These are phyloP conservation scores for Neocucurbitaria cava DNA, from an alignment of 2,329 filamentous ascomycete species.

Conservation along the genomic window DNA sequence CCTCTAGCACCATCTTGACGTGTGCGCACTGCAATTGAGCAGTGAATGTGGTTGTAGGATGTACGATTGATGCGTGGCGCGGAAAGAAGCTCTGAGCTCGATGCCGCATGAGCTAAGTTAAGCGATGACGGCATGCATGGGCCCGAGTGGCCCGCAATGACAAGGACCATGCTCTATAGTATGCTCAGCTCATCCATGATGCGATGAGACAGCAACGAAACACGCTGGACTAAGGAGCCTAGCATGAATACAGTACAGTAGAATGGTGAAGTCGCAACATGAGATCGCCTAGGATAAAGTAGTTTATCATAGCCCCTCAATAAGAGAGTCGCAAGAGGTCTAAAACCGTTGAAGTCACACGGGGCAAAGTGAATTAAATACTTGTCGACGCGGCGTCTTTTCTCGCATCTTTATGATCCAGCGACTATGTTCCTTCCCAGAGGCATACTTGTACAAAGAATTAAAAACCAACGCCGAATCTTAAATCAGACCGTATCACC, in stretches of 20 bases:
- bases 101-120: conserved; percentile 24
- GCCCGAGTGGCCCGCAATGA: too few relatives aligned
- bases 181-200: conserved; percentile 7
- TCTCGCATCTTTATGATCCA: conserved; percentile 4
- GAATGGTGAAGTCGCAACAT: too few relatives aligned
- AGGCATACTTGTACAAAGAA: conserved; percentile 21
- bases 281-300: too few relatives aligned
- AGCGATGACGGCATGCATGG: conserved; percentile 39
- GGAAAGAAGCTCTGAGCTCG: conserved; percentile 7
- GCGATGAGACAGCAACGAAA: not conserved
- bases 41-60: conserved; percentile 43
- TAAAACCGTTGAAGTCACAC: not conserved
- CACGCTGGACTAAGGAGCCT: not conserved
- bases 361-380: not conserved
- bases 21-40: conserved; percentile 18
- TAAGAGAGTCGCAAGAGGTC: not conserved
- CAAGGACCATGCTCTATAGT: conserved; percentile 17
- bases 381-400: conserved; percentile 15
- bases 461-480: conserved; percentile 8
- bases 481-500: conserved; percentile 4
- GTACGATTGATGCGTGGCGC: conserved; percentile 26
- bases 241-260: too few relatives aligned
- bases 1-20: conserved; percentile 51
- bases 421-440: conserved; percentile 6
- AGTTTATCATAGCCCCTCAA: not conserved